Evolutionary conservation across 2,329 filamentous ascomycete genomes (phyloP).

Genomic region (Plenodomus tracheiphilus): DNA sequence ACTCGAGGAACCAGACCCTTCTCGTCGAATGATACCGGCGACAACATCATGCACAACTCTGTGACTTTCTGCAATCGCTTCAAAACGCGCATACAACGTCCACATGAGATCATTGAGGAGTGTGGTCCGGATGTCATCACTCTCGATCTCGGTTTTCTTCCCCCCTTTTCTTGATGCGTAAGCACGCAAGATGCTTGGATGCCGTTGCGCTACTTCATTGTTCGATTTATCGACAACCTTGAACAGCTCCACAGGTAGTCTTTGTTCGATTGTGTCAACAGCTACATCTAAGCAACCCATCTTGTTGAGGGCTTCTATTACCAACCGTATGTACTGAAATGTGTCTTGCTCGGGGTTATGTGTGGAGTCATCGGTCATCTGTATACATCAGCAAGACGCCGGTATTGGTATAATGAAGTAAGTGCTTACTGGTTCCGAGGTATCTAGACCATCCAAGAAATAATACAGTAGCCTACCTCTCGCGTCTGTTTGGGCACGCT

Average conservation of each 20-base stretch:
- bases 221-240: conserved; percentile 93
- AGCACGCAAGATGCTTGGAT: conserved; percentile 74
- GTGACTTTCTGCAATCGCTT: conserved; percentile 94
- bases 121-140: conserved; percentile 72
- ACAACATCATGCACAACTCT: conserved; percentile 92
- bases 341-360: conserved; percentile 95
- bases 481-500: conserved; percentile 37
- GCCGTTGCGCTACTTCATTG: conserved; percentile 87
- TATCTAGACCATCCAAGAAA: conserved; percentile 62
- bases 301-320: conserved; percentile 88
- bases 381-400: conserved; percentile 21
- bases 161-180: conserved; percentile 57
- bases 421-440: conserved; percentile 44
- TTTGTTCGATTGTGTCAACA: conserved; percentile 87
- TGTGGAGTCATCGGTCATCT: conserved; percentile 80
- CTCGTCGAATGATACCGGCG: conserved; percentile 79
- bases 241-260: conserved; percentile 91
- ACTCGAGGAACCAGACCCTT: conserved; percentile 61
- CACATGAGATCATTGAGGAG: conserved; percentile 90
- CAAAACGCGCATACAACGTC: conserved; percentile 94
- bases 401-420: not conserved
- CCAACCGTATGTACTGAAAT: conserved; percentile 85
- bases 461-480: conserved; percentile 60
- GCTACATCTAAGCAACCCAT: conserved; percentile 83
- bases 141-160: conserved; percentile 66